These are phyloP conservation scores for Amoebophrya sp. DNA, from an alignment of 169 alveolate species.

Conservation along the genomic window DNA sequence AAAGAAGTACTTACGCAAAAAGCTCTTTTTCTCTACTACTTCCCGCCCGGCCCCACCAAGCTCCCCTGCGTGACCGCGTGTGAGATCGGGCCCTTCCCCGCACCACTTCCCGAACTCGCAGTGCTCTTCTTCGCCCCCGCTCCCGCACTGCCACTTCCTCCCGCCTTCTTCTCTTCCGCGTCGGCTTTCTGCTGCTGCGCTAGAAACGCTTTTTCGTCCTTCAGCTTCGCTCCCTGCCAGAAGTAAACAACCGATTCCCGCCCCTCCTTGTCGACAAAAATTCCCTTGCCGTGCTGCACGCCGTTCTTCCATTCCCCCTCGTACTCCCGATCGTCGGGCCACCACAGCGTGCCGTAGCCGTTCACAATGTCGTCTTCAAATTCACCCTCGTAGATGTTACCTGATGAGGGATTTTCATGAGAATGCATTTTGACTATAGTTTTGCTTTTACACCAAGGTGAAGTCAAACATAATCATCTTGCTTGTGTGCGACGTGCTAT, in stretches of 20 bases:
- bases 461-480: no score
- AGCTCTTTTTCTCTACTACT: no score
- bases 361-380: not conserved
- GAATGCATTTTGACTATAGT: no score
- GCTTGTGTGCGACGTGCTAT: no score
- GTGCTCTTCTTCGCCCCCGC: no score
- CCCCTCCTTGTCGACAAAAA: not conserved
- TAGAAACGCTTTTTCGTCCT: not conserved
- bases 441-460: no score
- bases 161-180: not conserved
- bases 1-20: no score
- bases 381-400: not conserved
- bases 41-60: not conserved
- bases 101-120: no score
- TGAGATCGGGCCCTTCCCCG: not conserved
- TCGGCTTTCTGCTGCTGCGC: not conserved
- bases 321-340: not conserved
- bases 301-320: not conserved
- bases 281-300: not conserved
- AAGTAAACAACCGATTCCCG: not conserved
- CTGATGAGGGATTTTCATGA: not conserved
- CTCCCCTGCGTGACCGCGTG: not conserved
- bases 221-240: not conserved
- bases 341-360: not conserved
- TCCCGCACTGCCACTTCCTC: no score